phyloP scores from a whole-genome alignment of 2,329 filamentous ascomycete genomes.

The Malbranchea cinnamomea region DNA sequence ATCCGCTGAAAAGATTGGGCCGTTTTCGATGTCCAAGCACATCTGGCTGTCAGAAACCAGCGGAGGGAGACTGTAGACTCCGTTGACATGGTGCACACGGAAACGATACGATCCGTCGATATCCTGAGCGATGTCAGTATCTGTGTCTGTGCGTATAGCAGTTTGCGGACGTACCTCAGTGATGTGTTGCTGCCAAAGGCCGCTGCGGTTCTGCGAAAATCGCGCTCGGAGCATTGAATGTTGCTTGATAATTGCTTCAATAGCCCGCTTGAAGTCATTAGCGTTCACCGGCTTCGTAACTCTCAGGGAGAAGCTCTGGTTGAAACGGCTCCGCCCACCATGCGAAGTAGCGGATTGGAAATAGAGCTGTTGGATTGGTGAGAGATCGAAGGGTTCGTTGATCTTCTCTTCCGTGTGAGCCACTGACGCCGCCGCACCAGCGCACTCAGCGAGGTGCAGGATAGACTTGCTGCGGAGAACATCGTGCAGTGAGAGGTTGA shows the following conservation, averaged over 20 bases:
- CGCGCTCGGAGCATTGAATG: slow-evolving; percentile 14
- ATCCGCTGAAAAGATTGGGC: slow-evolving; percentile 13
- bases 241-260: slow-evolving; percentile 9
- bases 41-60: slow-evolving; percentile 14
- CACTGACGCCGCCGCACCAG: slow-evolving; percentile 17
- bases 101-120: slow-evolving; percentile 7
- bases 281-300: slow-evolving; percentile 5
- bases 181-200: slow-evolving; percentile 7
- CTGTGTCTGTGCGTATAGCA: slow-evolving; percentile 13
- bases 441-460: slow-evolving; percentile 19
- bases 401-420: slow-evolving; percentile 8
- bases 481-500: slow-evolving; percentile 33
- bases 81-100: slow-evolving; percentile 6
- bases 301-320: slow-evolving; percentile 13
- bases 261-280: slow-evolving; percentile 3
- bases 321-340: slow-evolving; percentile 9
- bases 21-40: slow-evolving; percentile 20
- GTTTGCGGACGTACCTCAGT: slow-evolving; percentile 16
- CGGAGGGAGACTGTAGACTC: slow-evolving; percentile 13
- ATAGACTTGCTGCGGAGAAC: slow-evolving; percentile 35
- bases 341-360: slow-evolving; percentile 7
- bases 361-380: slow-evolving; percentile 14
- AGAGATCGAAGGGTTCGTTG: slow-evolving; percentile 11
- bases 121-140: too few species aligned
- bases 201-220: slow-evolving; percentile 9